Conservation (phyloP, 176 grass and related monocot genomes). For the Ensete ventricosum region DNA sequence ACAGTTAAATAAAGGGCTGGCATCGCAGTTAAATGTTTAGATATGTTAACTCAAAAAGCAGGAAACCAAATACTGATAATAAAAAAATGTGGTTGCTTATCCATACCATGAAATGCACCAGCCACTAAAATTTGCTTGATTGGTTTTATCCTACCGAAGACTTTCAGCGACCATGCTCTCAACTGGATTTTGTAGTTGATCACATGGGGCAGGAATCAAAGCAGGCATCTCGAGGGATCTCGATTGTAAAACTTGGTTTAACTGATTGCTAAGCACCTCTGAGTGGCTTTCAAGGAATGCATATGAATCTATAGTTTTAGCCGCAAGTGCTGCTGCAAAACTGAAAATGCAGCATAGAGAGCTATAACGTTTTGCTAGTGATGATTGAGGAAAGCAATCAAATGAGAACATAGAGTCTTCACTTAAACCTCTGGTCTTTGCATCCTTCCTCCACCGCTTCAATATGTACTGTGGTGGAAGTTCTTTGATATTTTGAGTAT, state of each 20-base stretch:
- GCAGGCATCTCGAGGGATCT: slow-evolving; percentile 3
- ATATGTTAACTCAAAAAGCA: background rate
- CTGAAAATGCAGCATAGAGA: slow-evolving; percentile 11
- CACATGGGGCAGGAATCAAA: background rate
- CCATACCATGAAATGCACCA: background rate
- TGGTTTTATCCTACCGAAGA: background rate
- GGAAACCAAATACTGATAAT: background rate
- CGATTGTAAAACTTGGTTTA: slow-evolving; percentile 3
- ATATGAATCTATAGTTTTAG: slow-evolving; percentile 8
- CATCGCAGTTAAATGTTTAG: background rate
- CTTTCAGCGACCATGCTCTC: slow-evolving; percentile 2
- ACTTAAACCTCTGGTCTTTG: background rate
- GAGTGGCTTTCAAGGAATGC: background rate
- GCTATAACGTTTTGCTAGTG: background rate
- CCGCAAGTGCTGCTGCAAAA: slow-evolving; percentile 3
- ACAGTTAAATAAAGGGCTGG: background rate
- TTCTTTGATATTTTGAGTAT: slow-evolving; percentile 16
- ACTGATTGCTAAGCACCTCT: background rate
- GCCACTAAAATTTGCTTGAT: background rate
- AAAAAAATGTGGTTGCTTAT: background rate
- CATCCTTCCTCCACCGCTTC: slow-evolving; percentile 22
- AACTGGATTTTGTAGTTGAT: slow-evolving; percentile 9
- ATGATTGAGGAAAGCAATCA: slow-evolving; percentile 1
- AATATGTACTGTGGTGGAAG: slow-evolving; percentile 13
- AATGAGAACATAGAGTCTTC: background rate